These are phyloP conservation scores for Leccinum subtestaceum DNA, from an alignment of 768 basidiomycete genomes.

Conservation along the genomic window DNA sequence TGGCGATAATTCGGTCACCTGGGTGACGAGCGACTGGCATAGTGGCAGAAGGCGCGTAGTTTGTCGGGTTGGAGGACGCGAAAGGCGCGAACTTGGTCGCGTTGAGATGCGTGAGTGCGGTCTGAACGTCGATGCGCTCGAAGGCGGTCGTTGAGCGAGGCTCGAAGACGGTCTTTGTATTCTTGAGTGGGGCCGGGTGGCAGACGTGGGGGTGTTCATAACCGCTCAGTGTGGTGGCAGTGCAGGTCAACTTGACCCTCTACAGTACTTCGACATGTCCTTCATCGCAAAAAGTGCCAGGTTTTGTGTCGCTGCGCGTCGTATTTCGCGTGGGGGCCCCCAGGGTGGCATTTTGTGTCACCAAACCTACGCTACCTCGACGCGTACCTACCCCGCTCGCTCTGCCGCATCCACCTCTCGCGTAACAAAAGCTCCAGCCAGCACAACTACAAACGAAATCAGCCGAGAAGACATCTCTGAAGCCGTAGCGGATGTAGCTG, in stretches of 20 bases:
- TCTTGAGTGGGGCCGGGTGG: constrained; percentile 21
- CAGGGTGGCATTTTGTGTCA: not conserved
- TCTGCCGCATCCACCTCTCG: constrained; percentile 20
- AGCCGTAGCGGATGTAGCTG: constrained; percentile 21
- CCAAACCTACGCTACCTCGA: constrained; percentile 21
- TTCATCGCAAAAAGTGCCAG: constrained; percentile 12
- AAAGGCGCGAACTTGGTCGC: constrained; percentile 43
- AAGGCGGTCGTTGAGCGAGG: constrained; percentile 41
- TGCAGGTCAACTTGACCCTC: not conserved
- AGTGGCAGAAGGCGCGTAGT: constrained; percentile 51
- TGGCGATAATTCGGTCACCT: constrained; percentile 51
- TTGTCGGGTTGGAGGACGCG: constrained; percentile 51
- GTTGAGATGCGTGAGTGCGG: constrained; percentile 35
- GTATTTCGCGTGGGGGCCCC: not conserved
- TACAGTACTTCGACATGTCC: constrained; percentile 13
- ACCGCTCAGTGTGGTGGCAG: constrained; percentile 5
- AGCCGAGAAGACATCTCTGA: constrained; percentile 18
- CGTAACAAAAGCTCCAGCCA: constrained; percentile 30
- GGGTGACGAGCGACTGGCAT: constrained; percentile 53
- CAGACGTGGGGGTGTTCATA: constrained; percentile 25
- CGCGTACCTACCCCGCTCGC: constrained; percentile 27
- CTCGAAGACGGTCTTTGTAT: constrained; percentile 34
- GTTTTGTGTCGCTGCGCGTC: constrained; percentile 8
- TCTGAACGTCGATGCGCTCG: constrained; percentile 37
- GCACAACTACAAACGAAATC: constrained; percentile 28